Percentiles rank a stretch among this genome's conserved stretches.
Conservation (phyloP, 1,139 yeast genomes). For the Kurtzmaniella quercitrusa region DNA sequence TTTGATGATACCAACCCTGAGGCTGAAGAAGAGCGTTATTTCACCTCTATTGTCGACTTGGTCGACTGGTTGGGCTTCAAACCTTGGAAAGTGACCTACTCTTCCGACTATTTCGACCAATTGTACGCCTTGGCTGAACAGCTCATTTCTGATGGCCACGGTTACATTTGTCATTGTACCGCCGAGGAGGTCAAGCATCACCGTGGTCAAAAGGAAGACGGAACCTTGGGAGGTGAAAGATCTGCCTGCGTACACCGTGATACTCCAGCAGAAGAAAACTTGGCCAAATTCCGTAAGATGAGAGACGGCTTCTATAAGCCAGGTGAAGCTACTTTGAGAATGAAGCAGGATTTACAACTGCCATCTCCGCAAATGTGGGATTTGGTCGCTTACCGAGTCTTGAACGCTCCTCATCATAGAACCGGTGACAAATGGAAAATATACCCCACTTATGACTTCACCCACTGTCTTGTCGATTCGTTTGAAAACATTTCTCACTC, state of each 20-base stretch:
- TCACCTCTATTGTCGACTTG: constrained; percentile 78
- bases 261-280: constrained; percentile 66
- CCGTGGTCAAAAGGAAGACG: constrained; percentile 88
- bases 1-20: constrained; percentile 98
- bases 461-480: constrained; percentile 98
- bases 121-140: constrained; percentile 84
- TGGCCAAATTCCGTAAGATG: constrained; percentile 84
- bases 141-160: constrained; percentile 64
- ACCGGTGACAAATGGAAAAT: constrained; percentile 97
- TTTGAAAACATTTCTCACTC: constrained; percentile 95
- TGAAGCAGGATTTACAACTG: constrained; percentile 90
- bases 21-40: constrained; percentile 92
- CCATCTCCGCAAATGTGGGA: constrained; percentile 99
- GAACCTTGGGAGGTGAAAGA: constrained; percentile 91
- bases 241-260: constrained; percentile 74
- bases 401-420: constrained; percentile 90
- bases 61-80: constrained; percentile 89
- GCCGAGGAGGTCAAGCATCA: constrained; percentile 85
- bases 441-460: constrained; percentile 97
- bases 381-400: constrained; percentile 94
- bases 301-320: constrained; percentile 81
- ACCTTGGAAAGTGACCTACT: constrained; percentile 92
- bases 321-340: constrained; percentile 91
- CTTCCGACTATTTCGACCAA: constrained; percentile 90
- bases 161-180: constrained; percentile 92